Evolutionary conservation across 805 yeast species (phyloP), one percentile per base, ranked within the genome.

Genomic region (Pichia phayaonensis): DNA sequence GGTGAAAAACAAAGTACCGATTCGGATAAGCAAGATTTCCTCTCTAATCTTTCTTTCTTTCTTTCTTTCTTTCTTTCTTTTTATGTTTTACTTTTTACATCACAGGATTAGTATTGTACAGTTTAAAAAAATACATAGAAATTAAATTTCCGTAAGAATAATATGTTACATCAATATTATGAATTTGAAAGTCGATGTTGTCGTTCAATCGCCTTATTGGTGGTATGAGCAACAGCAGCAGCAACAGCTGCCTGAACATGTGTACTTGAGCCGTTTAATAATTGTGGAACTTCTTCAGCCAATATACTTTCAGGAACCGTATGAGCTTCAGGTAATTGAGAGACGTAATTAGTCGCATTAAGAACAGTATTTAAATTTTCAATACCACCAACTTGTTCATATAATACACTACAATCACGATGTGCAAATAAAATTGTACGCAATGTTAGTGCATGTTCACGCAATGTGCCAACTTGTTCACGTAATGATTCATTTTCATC

Each of bases 401-500:
- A 57, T 49, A 74, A 60, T 45, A 63, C 47, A 1, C 66, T 64
- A 57, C 81, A 79, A 43, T 77, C 79, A 54, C 73, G 76, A 56
- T 82, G 86, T 11, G 73, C 68, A 23, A 66, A 61, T 13, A 83
- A 52, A 2, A 80, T 60, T 1, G 75, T 69, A 41, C 79, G 72
- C 23, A 84, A 61, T 10, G 72, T 63, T 29, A 75, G 57, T 16
- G 85, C 70, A 58, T 81, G 86, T 45, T 81, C 84, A 38, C 83
- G 70, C 49, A 86, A 66, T 34, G 72, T 74, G n/a, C 70, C 68
- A 8, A 83, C 77, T 54, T 86, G 85, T 2, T 70, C 66, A 15
- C 81, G 75, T 46, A 90, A 67, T 40, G 79, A 79, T 22, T 84
- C 78, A 66, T 86, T 89, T 54, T 90, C 90, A 12, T 74, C 66